Evolutionary conservation across 2,329 filamentous ascomycete genomes (phyloP).

Genomic region (Apiospora koreana): DNA sequence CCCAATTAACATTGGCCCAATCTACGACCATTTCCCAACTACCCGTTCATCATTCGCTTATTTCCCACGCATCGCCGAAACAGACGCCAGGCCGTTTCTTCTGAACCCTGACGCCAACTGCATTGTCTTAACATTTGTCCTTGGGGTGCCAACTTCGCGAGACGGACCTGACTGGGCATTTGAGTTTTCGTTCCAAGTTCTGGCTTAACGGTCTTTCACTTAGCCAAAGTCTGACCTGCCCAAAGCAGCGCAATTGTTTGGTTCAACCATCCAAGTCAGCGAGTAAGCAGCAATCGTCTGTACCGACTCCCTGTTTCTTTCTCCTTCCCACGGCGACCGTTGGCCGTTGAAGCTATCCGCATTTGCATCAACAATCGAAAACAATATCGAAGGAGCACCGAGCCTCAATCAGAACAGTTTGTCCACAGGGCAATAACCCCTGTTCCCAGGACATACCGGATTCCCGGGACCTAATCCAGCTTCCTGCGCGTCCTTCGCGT

Average conservation of each 20-base stretch:
- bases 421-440: background rate
- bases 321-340: background rate
- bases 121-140: background rate
- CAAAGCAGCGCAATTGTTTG: background rate
- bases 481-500: conserved; percentile 30
- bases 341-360: background rate
- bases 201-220: background rate
- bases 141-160: background rate
- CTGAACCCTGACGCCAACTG: conserved; percentile 7
- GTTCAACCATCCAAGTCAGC: background rate
- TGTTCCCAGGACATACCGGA: background rate
- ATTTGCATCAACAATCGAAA: background rate
- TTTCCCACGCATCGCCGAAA: background rate
- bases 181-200: conserved; percentile 2
- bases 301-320: background rate
- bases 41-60: background rate
- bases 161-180: background rate
- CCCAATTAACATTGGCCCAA: conserved; percentile 5
- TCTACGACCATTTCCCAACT: background rate
- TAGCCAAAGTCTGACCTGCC: background rate
- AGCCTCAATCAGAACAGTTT: background rate
- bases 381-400: background rate
- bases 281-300: background rate
- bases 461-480: background rate
- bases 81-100: background rate